Evolutionary conservation across 306 rosid species (phyloP), one percentile per base, ranked within the genome.

Genomic region (Quercus suber): DNA sequence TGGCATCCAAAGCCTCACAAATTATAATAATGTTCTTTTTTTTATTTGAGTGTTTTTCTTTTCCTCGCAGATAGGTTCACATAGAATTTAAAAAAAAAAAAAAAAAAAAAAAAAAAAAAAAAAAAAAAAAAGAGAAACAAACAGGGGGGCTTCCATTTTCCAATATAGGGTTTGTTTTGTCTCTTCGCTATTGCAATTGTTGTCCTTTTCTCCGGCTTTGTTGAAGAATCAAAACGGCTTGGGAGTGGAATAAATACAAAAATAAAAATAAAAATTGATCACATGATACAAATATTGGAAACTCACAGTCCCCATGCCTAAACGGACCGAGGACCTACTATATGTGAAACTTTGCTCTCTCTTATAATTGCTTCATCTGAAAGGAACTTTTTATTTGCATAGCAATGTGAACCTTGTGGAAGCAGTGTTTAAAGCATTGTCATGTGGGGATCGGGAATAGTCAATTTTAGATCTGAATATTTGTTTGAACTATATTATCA

Each of bases 1-100:
- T 68, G 72, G 72, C 72, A 68, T 68, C 72, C 72, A 68, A 68
- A 68, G 72, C 72, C 72, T n/a, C 17, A 37, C 14, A 6, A 35
- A 35, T 11, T 67, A 14, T 4, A 28, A 15, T 14, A 27, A 19
- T 31, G n/a, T n/a, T n/a, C n/a, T n/a, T 5, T 8, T 18, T 17
- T 4, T 19, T 18, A 8, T 49, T 13, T 12, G 17, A 49, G 53
- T 49, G 12, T 15, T 64, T 30, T 30, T 15, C n/a, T 18, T 33
- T 17, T 64, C 8, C 43, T 23, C 4, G 10, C 19, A 5, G 35
- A 61, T 25, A 14, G n/a, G 45, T 65, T 65, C 10, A 13, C 17
- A 27, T 5, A 63, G 21, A 13, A 11, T 49, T 12, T 4, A 61
- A 28, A 27, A 61, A 5, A 0, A 67, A 19, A 31, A 21, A 23